Percentiles rank a stretch among this genome's conserved stretches.
These are phyloP conservation scores for Lindgomyces ingoldianus DNA, from an alignment of 495 filamentous ascomycete genomes.

Conservation along the genomic window DNA sequence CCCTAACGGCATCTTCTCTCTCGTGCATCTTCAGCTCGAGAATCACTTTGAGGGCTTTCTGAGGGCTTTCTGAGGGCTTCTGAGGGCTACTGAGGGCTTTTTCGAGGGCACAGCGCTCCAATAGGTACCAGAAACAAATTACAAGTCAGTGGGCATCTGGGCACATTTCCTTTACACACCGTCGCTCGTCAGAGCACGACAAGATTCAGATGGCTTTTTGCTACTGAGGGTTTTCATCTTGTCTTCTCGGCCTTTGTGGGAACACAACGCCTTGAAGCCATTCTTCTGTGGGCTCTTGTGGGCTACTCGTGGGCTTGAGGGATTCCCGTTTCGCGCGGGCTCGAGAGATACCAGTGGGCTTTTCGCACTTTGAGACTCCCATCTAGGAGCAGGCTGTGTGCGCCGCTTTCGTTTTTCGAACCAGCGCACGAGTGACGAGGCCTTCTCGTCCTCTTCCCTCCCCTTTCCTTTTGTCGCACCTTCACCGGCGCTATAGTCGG, in stretches of 20 bases:
- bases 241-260: slow-evolving; percentile 48
- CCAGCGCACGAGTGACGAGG: slow-evolving; percentile 6
- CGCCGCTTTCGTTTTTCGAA: background rate
- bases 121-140: slow-evolving; percentile 26
- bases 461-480: background rate
- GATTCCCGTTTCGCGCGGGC: slow-evolving; percentile 34
- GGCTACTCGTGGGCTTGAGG: slow-evolving; percentile 44
- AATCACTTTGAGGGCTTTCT: slow-evolving; percentile 20
- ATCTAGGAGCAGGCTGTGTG: slow-evolving; percentile 31
- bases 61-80: slow-evolving; percentile 33
- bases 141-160: slow-evolving; percentile 40
- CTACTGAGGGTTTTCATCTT: slow-evolving; percentile 37
- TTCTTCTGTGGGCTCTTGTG: slow-evolving; percentile 45
- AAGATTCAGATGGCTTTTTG: slow-evolving; percentile 37
- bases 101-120: slow-evolving; percentile 11
- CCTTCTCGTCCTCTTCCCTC: slow-evolving; percentile 4
- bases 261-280: slow-evolving; percentile 46
- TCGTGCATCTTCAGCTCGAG: slow-evolving; percentile 14
- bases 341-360: slow-evolving; percentile 41
- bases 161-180: slow-evolving; percentile 37
- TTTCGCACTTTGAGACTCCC: slow-evolving; percentile 37
- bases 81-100: slow-evolving; percentile 34
- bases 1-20: slow-evolving; percentile 19
- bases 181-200: slow-evolving; percentile 29
- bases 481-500: background rate